phyloP scores from a whole-genome alignment of 495 filamentous ascomycete species.

The Hypoxylon trugodes region DNA sequence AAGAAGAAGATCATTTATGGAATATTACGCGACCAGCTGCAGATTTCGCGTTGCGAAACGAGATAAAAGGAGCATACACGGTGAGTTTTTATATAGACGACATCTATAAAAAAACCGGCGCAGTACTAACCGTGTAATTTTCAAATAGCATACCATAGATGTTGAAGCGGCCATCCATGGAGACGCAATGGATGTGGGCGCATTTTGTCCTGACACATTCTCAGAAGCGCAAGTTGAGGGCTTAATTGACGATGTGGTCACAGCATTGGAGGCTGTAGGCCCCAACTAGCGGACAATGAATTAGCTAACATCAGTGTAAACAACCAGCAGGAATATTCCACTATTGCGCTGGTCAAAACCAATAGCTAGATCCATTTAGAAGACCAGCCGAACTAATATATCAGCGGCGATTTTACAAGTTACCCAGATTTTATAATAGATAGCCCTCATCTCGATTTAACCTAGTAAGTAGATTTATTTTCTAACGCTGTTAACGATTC shows the following conservation, averaged over 20 bases:
- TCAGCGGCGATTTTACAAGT: no score
- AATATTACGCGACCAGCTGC: conserved; percentile 5
- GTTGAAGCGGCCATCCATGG: conserved; percentile 59
- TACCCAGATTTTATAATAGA: no score
- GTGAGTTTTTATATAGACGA: conserved; percentile 39
- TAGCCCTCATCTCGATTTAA: no score
- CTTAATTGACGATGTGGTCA: conserved; percentile 22
- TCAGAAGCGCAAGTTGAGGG: conserved; percentile 7
- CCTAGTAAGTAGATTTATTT: no score
- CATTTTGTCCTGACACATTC: conserved; percentile 54
- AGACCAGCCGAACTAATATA: not conserved
- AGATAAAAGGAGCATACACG: conserved; percentile 42
- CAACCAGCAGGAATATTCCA: not conserved
- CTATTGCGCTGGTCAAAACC: no score
- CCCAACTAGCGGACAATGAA: not conserved
- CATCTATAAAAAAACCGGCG: not conserved
- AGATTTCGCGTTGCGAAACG: conserved; percentile 29
- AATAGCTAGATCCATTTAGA: no score
- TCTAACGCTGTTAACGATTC: no score
- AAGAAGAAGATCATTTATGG: not conserved
- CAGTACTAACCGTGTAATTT: conserved; percentile 17
- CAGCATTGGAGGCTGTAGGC: conserved; percentile 19
- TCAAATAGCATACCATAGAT: conserved; percentile 61
- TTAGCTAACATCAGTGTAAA: not conserved
- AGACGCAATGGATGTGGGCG: conserved; percentile 60